Evolutionary conservation across 73 alveolate genomes (phyloP), one percentile per base, ranked within the genome.

Genomic region (Tetrahymena thermophila): DNA sequence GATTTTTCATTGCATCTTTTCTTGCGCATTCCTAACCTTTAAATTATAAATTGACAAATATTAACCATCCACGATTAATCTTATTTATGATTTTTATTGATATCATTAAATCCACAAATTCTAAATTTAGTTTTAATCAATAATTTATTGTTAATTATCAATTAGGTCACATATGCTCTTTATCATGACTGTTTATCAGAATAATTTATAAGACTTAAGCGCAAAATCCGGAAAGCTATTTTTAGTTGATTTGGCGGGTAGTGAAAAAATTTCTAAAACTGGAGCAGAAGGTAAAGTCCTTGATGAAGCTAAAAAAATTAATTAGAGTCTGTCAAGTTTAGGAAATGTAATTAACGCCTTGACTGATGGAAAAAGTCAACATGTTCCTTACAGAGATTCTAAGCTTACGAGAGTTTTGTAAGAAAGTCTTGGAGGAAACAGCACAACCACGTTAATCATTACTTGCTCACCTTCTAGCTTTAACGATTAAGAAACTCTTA

Each of bases 381-480:
- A 96, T 96, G 95, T 96, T 37, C 97, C 97, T 16, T 96, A 56
- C 96, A 93, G 99, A 97, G 99, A 99, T 94, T 99, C 99, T 0
- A 99, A 99, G 96, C 97, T 99, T 40, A 99, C 99, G 5, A 99
- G 99, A 97, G 96, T 99, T 25, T 95, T 99, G 56, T 98, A 99
- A 94, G 99, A 99, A 84, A 98, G 99, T 23, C 94, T 99, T 42
- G 99, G 99, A 35, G 99, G 99, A 35, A 99, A 99, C 93, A 98
- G 99, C 34, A 96, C 97, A 95, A 99, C 99, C 38, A 97, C 99
- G 84, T 96, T 99, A 71, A 98, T 99, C 38, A 99, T 98, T 43
- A 96, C 98, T 4, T 96, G 99, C 25, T 94, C 98, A 28, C 98
- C 98, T 13, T 85, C 97, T 35, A 97, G 98, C 56, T 97, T 97